These are phyloP conservation scores for Nitzschia putrida DNA, from an alignment of 108 stramenopile species.

Conservation along the genomic window DNA sequence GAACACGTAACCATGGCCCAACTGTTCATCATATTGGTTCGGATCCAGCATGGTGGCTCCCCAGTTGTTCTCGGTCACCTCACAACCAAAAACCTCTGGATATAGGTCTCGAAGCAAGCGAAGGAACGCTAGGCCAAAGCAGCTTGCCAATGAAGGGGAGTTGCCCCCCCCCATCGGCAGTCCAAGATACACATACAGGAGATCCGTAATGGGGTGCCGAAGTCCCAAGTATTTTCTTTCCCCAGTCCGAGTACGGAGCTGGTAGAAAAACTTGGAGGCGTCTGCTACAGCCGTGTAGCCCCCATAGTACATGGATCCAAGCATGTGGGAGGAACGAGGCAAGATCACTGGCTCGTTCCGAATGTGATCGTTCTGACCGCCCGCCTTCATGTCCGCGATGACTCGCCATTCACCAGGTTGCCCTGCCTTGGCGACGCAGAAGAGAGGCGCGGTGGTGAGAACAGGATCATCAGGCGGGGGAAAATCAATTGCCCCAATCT, in stretches of 20 bases:
- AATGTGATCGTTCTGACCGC: neutral
- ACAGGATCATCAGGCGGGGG: neutral
- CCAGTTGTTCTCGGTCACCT: neutral
- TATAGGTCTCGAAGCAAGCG: neutral
- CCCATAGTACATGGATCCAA: neutral
- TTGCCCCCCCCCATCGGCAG: slow-evolving; percentile 14
- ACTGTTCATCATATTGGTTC: neutral
- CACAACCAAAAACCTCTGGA: neutral
- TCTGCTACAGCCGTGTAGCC: slow-evolving; percentile 10
- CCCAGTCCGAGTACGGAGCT: neutral
- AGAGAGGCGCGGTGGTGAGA: slow-evolving; percentile 3
- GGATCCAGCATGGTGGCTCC: neutral
- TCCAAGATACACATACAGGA: slow-evolving; percentile 1
- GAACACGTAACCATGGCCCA: neutral
- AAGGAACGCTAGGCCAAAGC: slow-evolving; percentile 17
- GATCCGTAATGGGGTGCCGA: neutral
- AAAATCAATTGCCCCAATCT: neutral
- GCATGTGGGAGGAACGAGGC: neutral
- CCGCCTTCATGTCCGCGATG: no score
- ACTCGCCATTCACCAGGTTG: slow-evolving; percentile 19
- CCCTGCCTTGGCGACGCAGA: slow-evolving; percentile 7
- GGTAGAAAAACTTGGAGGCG: no score
- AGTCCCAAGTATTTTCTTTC: slow-evolving; percentile 7
- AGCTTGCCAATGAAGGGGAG: slow-evolving; percentile 11
- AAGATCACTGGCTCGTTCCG: neutral